Percentiles rank a stretch among this genome's conserved stretches.
Conservation (phyloP, 345 rosid genomes). For the Cardamine resedifolia region DNA sequence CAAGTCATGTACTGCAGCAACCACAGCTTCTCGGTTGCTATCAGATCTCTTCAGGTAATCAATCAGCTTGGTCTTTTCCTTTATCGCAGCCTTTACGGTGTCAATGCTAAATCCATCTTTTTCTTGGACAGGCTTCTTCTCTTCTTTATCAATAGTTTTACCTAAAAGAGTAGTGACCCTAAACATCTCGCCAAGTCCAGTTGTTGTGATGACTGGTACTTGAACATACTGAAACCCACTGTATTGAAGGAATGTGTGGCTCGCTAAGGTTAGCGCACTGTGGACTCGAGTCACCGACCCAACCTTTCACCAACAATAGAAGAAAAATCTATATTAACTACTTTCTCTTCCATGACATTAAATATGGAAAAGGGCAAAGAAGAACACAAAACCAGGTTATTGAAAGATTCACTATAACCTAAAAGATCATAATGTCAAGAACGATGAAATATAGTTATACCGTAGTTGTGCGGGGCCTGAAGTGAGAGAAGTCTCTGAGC, state of each 20-base stretch:
- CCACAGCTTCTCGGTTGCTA: constrained; percentile 75
- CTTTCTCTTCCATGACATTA: neutral
- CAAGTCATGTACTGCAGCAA: constrained; percentile 67
- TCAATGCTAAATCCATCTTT: constrained; percentile 50
- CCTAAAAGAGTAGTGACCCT: constrained; percentile 52
- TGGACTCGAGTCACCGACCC: constrained; percentile 73
- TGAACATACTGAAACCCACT: constrained; percentile 70
- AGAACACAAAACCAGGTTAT: constrained; percentile 6
- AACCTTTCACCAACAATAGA: constrained; percentile 68
- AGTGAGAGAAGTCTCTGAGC: constrained; percentile 67
- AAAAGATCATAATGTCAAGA: neutral
- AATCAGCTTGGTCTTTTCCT: constrained; percentile 58
- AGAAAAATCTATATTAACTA: constrained; percentile 7
- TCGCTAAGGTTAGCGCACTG: constrained; percentile 60
- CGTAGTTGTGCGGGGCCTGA: constrained; percentile 85
- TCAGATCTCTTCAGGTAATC: constrained; percentile 79
- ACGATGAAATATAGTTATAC: constrained; percentile 35
- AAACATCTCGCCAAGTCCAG: constrained; percentile 63
- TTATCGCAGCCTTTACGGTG: constrained; percentile 57
- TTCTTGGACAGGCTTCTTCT: constrained; percentile 35
- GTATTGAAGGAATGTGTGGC: constrained; percentile 68
- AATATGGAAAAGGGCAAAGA: neutral
- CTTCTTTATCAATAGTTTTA: constrained; percentile 39
- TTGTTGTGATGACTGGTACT: constrained; percentile 74
- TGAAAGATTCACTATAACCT: neutral